phyloP scores from a whole-genome alignment of 139 green algal genomes.

The Volvox africanus region DNA sequence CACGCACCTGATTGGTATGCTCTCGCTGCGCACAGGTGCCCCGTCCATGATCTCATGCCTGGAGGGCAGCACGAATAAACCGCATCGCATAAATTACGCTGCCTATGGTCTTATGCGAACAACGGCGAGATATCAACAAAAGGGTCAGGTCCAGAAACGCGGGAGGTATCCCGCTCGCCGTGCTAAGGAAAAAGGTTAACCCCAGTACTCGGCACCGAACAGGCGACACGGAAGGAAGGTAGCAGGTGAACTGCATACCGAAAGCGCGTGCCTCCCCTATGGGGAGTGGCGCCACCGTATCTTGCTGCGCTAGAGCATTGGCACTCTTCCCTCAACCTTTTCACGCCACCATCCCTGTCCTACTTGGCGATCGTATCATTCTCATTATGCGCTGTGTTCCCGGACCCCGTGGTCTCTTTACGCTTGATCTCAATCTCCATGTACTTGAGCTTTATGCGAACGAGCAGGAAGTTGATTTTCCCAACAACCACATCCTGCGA shows the following conservation, averaged over 20 bases:
- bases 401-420: conserved; percentile 91
- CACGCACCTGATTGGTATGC: conserved; percentile 80
- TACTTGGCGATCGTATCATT: conserved; percentile 97
- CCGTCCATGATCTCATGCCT: conserved; percentile 99
- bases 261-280: too few relatives aligned
- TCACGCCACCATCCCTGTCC: not conserved
- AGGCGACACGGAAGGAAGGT: too few relatives aligned
- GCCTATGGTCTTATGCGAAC: too few relatives aligned
- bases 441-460: conserved; percentile 99
- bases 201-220: too few relatives aligned
- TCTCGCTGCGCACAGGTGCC: conserved; percentile 92
- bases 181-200: too few relatives aligned
- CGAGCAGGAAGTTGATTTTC: conserved; percentile 98
- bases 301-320: not conserved
- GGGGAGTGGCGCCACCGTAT: too few relatives aligned
- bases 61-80: not conserved
- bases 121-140: too few relatives aligned
- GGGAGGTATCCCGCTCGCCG: too few relatives aligned
- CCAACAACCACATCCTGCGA: conserved; percentile 91
- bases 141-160: too few relatives aligned
- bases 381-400: conserved; percentile 86
- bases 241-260: too few relatives aligned
- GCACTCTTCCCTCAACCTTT: not conserved
- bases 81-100: too few relatives aligned
- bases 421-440: conserved; percentile 99